Evolutionary conservation across 768 basidiomycete species (phyloP).

Genomic region (Suillus discolor): DNA sequence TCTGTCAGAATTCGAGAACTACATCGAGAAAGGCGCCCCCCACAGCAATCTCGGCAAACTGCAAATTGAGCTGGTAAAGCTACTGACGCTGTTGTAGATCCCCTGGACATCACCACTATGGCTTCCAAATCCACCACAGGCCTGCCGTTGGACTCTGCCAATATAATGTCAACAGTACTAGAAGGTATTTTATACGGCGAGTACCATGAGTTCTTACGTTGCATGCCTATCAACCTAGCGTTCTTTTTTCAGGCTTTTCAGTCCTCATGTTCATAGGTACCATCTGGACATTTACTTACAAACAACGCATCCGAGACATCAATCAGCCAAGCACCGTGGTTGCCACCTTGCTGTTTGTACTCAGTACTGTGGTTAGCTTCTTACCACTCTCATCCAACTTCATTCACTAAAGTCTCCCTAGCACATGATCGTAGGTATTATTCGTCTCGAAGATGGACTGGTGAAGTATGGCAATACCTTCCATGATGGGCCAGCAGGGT

Average conservation of each 20-base stretch:
- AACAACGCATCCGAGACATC: neutral
- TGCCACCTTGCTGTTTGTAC: neutral
- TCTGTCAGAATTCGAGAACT: neutral
- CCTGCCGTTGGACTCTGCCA: neutral
- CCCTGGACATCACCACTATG: neutral
- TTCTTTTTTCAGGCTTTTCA: neutral
- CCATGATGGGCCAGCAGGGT: slow-evolving; percentile 25
- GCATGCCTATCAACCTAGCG: neutral
- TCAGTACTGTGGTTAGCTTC: neutral
- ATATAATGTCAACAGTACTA: neutral
- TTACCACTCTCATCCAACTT: too few species aligned
- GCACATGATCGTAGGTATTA: slow-evolving; percentile 19
- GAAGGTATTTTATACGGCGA: neutral
- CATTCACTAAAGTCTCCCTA: neutral
- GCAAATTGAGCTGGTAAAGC: neutral
- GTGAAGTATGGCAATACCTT: slow-evolving; percentile 17
- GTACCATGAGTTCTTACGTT: neutral
- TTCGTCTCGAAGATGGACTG: slow-evolving; percentile 21
- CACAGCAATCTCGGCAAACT: neutral
- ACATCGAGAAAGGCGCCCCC: neutral
- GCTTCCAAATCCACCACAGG: neutral
- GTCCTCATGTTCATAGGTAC: neutral
- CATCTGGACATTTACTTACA: neutral
- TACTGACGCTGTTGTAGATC: neutral
- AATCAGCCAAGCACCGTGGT: neutral